Base-by-base conservation (phyloP, 352 stramenopile genomes). In the Phytophthora europaea region DNA sequence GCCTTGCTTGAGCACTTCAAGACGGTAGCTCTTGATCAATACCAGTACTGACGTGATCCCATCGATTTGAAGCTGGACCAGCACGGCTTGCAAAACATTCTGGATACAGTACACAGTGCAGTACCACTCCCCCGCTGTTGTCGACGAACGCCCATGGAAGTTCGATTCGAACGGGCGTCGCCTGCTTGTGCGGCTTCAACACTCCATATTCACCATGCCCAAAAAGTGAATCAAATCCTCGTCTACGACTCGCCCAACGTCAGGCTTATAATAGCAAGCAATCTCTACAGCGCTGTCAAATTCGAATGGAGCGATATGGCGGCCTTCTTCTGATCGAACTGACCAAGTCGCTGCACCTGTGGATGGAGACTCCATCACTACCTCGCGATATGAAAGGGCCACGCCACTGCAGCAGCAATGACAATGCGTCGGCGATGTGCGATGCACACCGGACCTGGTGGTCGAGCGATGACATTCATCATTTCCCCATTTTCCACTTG, bases 401-500 rank as follows among this genome's bases (percentile, higher is more conserved):
- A 22, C 12, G 1, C 0, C 36, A 13, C 36, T 70, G 36, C 61
- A 43, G 53, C 48, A 57, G 53, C 63, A 63, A n/a, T 18, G 33
- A 65, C 58, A 47, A 56, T 16, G 15, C 36, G 16, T 23, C 6
- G 33, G 43, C 53, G 55, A 65, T 65, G 26, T 65, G 20, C 54
- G 40, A 45, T n/a, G 43, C 57, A 65, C 53, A 45, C 36, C 36
- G 13, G 36, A 45, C 36, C 36, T 31, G 26, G n/a, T 3, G 22
- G 61, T 34, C 22, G 26, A 63, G 4, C 15, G 51, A 22, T 38
- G 28, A 53, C 23, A 10, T 61, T 61, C 23, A 61, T 22, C 61
- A 16, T n/a, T 76, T 55, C 50, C 22, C 31, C 15, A 68, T 67
- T 72, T 64, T 64, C 63, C 51, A 33, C 48, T 2, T 63, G 40